Conservation (phyloP, 306 rosid genomes). For the Castanea crenata region DNA sequence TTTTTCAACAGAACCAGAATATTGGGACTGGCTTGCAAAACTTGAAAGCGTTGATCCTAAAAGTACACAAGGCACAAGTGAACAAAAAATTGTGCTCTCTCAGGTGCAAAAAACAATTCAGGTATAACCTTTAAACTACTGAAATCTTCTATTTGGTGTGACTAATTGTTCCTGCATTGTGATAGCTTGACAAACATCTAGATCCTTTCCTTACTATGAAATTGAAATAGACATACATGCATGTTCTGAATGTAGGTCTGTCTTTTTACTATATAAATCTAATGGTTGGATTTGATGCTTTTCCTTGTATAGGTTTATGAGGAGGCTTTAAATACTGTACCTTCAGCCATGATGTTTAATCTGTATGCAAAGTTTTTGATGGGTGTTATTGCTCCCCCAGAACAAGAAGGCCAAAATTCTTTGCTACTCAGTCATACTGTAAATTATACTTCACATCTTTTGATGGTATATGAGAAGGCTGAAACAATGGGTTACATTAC, state of each 20-base stretch:
- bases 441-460: constrained; percentile 38
- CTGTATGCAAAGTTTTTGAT: constrained; percentile 55
- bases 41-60: constrained; percentile 44
- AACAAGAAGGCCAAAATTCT: constrained; percentile 35
- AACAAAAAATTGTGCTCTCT: constrained; percentile 36
- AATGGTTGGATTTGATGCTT: constrained; percentile 13
- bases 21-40: constrained; percentile 94
- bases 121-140: constrained; percentile 43
- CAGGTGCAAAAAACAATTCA: constrained; percentile 57
- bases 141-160: constrained; percentile 12
- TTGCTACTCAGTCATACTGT: constrained; percentile 21
- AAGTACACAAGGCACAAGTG: constrained; percentile 30
- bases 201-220: constrained; percentile 4
- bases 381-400: constrained; percentile 37
- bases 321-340: constrained; percentile 65
- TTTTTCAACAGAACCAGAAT: constrained; percentile 64
- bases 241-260: not conserved
- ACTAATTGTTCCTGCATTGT: not conserved
- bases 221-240: not conserved
- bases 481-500: constrained; percentile 56
- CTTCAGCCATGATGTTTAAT: constrained; percentile 52
- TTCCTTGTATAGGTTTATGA: constrained; percentile 62
- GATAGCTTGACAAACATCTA: not conserved
- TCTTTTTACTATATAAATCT: constrained; percentile 14
- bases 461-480: constrained; percentile 70